A percentile compares a stretch with the other conserved stretches of the same genome.
Conservation (phyloP, 1,139 yeast genomes). For the Zygosaccharomyces pseudobailii region DNA sequence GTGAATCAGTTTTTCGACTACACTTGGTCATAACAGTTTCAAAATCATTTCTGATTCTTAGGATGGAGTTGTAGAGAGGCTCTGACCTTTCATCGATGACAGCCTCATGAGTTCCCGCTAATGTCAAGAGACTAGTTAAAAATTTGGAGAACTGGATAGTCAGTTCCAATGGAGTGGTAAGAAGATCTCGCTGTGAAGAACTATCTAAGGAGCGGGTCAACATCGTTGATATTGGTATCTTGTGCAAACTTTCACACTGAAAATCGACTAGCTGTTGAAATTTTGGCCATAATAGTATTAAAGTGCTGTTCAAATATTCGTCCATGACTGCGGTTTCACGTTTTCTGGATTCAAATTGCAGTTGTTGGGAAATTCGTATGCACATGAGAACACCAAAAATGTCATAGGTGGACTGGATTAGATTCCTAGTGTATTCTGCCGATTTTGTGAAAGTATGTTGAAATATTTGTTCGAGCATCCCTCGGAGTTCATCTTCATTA, state of each 20-base stretch:
- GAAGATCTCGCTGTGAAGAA: slow-evolving; percentile 28
- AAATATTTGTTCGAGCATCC: slow-evolving; percentile 45
- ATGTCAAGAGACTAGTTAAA: slow-evolving; percentile 63
- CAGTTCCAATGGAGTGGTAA: slow-evolving; percentile 53
- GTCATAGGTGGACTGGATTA: slow-evolving; percentile 55
- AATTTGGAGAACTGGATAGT: slow-evolving; percentile 80
- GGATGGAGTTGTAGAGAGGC: slow-evolving; percentile 67
- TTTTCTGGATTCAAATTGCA: slow-evolving; percentile 58
- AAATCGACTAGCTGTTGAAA: slow-evolving; percentile 72
- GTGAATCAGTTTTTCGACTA: slow-evolving; percentile 48
- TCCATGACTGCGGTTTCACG: slow-evolving; percentile 69
- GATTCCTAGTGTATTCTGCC: slow-evolving; percentile 47
- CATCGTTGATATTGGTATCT: slow-evolving; percentile 32
- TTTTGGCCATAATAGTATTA: slow-evolving; percentile 76
- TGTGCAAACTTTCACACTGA: slow-evolving; percentile 65
- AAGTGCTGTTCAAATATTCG: slow-evolving; percentile 63
- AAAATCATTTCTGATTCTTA: slow-evolving; percentile 69
- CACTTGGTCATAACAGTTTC: slow-evolving; percentile 73
- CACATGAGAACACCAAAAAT: slow-evolving; percentile 74
- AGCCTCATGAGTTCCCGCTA: slow-evolving; percentile 40
- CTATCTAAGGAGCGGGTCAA: slow-evolving; percentile 24
- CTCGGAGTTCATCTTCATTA: slow-evolving; percentile 40
- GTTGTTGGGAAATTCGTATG: slow-evolving; percentile 63
- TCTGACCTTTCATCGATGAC: slow-evolving; percentile 44
- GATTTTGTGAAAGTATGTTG: slow-evolving; percentile 50